These are phyloP conservation scores for Backusella sp. DNA, from an alignment of 192 early-diverging fungal genomes.

Conservation along the genomic window DNA sequence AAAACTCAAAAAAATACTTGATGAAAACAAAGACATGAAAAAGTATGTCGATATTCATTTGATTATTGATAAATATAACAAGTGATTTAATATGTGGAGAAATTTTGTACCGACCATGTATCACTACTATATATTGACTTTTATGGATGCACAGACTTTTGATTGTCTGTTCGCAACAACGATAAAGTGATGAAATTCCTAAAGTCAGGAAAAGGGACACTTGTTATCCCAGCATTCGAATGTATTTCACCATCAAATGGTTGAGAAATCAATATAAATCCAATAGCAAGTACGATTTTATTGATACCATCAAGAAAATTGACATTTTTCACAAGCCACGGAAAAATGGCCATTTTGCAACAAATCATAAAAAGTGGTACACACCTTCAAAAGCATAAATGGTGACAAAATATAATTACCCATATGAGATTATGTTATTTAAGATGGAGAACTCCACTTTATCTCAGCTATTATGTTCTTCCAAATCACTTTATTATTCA, in stretches of 20 bases:
- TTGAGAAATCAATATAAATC: slow-evolving; percentile 41
- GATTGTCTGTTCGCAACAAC: slow-evolving; percentile 32
- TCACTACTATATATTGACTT: slow-evolving; percentile 56
- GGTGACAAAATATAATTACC: slow-evolving; percentile 45
- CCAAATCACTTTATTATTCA: slow-evolving; percentile 48
- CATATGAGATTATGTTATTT: slow-evolving; percentile 54
- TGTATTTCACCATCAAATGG: slow-evolving; percentile 45
- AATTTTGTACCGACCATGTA: slow-evolving; percentile 54
- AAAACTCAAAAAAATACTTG: too few relatives aligned
- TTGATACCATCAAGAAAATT: slow-evolving; percentile 42
- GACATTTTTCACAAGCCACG: slow-evolving; percentile 52
- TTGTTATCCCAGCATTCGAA: slow-evolving; percentile 56
- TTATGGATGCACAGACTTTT: slow-evolving; percentile 48
- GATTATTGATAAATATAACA: too few relatives aligned
- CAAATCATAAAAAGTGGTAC: slow-evolving; percentile 50
- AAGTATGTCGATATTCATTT: too few relatives aligned
- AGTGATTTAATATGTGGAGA: slow-evolving; percentile 39
- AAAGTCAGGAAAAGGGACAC: slow-evolving; percentile 39
- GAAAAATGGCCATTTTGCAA: slow-evolving; percentile 45
- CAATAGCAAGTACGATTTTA: slow-evolving; percentile 37
- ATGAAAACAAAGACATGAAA: too few relatives aligned
- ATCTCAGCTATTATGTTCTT: slow-evolving; percentile 46
- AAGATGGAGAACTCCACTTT: slow-evolving; percentile 43
- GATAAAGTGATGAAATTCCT: slow-evolving; percentile 36
- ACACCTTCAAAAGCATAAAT: slow-evolving; percentile 36